phyloP scores from a whole-genome alignment of 371 early-diverging fungal species.

The Rhizopus delemar region DNA sequence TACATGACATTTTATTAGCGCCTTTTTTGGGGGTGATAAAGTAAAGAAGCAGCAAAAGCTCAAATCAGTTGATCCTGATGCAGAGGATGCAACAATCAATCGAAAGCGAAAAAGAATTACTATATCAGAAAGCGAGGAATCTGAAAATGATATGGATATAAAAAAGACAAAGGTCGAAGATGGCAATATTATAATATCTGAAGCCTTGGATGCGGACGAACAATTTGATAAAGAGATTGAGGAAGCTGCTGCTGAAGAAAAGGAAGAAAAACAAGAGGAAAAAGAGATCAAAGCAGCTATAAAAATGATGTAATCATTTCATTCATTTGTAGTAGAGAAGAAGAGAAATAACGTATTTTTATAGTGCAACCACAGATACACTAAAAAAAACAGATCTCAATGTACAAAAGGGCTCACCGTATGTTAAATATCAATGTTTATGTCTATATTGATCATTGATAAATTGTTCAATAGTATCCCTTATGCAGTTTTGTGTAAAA shows the following conservation, averaged over 20 bases:
- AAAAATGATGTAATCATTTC: slow-evolving; percentile 15
- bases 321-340: too few species aligned
- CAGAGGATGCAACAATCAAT: not conserved
- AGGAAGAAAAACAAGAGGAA: slow-evolving; percentile 21
- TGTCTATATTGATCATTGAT: too few species aligned
- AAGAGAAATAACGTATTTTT: not conserved
- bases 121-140: slow-evolving; percentile 17
- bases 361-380: slow-evolving; percentile 14
- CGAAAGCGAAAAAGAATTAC: slow-evolving; percentile 11
- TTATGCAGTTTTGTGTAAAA: slow-evolving; percentile 82
- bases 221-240: slow-evolving; percentile 24
- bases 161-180: not conserved
- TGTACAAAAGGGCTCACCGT: slow-evolving; percentile 17
- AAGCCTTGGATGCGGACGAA: not conserved
- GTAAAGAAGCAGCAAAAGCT: not conserved
- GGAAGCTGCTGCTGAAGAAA: slow-evolving; percentile 17
- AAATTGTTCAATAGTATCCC: slow-evolving; percentile 58
- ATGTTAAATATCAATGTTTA: not conserved
- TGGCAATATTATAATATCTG: not conserved
- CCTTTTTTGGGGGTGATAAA: slow-evolving; percentile 10
- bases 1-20: not conserved
- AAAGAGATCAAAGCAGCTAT: slow-evolving; percentile 18
- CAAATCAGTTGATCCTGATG: not conserved
- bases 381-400: not conserved
- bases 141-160: not conserved